These are phyloP conservation scores for Schizophyllum amplum DNA, from an alignment of 1,284 basidiomycete species.

Conservation along the genomic window DNA sequence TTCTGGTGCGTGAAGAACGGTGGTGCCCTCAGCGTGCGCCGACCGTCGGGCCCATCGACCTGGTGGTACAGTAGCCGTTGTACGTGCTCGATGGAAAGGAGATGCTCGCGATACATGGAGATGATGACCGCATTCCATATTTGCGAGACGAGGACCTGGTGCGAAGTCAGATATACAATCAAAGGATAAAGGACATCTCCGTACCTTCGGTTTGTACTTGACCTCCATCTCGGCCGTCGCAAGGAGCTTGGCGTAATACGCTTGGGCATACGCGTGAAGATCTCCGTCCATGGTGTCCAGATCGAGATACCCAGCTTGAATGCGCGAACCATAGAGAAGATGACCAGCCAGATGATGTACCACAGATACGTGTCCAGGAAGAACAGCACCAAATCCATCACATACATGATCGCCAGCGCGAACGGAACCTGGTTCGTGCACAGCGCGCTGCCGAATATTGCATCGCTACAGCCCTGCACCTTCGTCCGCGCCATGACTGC, in stretches of 20 bases:
- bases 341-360: conserved; percentile 96
- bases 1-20: conserved; percentile 93
- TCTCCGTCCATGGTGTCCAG: conserved; percentile 97
- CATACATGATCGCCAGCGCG: conserved; percentile 90
- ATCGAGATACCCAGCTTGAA: conserved; percentile 89
- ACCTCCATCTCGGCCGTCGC: conserved; percentile 94
- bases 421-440: conserved; percentile 89
- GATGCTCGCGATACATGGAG: conserved; percentile 96
- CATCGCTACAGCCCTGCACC: conserved; percentile 81
- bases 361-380: conserved; percentile 97
- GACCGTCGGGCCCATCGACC: conserved; percentile 79
- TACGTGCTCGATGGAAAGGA: conserved; percentile 92
- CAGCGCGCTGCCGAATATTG: conserved; percentile 67
- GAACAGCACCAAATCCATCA: conserved; percentile 93
- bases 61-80: conserved; percentile 93
- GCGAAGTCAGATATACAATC: conserved; percentile 3
- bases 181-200: conserved; percentile 10
- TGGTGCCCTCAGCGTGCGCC: conserved; percentile 84
- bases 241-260: conserved; percentile 93
- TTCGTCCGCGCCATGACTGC: conserved; percentile 88
- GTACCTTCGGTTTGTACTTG: conserved; percentile 92
- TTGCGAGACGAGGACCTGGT: conserved; percentile 85
- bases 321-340: conserved; percentile 85
- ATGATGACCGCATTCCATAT: conserved; percentile 98
- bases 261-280: conserved; percentile 92